Percentiles rank a stretch among this genome's conserved stretches.
Evolutionary conservation across 305 asterid genomes (phyloP).

Genomic region (Solanum hybrid): DNA sequence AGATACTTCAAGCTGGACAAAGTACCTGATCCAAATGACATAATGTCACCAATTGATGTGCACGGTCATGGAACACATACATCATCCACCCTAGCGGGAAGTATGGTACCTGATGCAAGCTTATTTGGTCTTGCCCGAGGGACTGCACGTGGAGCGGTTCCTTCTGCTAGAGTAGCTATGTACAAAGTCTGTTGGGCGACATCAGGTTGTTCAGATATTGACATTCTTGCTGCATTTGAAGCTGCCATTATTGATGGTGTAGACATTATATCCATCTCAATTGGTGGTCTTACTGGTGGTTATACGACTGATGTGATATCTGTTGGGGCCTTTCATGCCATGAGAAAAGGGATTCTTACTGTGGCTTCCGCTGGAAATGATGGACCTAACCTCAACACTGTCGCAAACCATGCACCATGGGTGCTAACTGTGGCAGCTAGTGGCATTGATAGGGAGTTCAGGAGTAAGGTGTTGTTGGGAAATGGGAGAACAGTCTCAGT

Average conservation of each 20-base stretch:
- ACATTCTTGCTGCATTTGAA: conserved; percentile 91
- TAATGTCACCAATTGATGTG: conserved; percentile 62
- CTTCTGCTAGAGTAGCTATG: conserved; percentile 73
- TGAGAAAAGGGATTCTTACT: conserved; percentile 68
- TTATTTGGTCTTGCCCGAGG: conserved; percentile 66
- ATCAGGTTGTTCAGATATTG: conserved; percentile 69
- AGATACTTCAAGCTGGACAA: conserved; percentile 74
- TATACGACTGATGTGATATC: conserved; percentile 64
- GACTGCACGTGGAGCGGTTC: conserved; percentile 88
- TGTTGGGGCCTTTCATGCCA: conserved; percentile 68
- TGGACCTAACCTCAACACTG: conserved; percentile 50
- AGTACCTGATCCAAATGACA: conserved; percentile 39
- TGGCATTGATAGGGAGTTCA: conserved; percentile 59
- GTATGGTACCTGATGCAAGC: conserved; percentile 46
- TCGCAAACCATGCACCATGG: conserved; percentile 86
- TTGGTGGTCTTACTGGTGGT: conserved; percentile 53
- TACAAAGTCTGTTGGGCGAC: conserved; percentile 80
- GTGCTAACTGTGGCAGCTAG: conserved; percentile 76
- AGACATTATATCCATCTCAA: conserved; percentile 72
- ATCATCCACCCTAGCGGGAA: conserved; percentile 81
- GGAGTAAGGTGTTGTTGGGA: conserved; percentile 57
- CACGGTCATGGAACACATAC: conserved; percentile 96
- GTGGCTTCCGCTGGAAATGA: conserved; percentile 89
- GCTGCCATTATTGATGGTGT: conserved; percentile 85
- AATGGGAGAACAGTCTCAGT: conserved; percentile 52